phyloP scores from a whole-genome alignment of 495 filamentous ascomycete species.

The Lophium mytilinum region DNA sequence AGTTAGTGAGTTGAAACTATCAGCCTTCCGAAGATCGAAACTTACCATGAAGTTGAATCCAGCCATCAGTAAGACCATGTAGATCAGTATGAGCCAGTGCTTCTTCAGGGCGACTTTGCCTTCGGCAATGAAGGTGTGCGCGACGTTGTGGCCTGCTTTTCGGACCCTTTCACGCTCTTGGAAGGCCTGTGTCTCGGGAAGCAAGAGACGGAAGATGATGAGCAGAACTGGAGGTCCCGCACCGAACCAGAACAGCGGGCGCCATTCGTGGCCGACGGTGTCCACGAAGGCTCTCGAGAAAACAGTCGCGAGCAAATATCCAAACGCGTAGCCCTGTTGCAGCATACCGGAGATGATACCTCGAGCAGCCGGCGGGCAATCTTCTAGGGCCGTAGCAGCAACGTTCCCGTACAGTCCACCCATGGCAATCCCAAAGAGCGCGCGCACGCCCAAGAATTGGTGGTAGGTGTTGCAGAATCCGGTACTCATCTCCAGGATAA shows the following conservation, averaged over 20 bases:
- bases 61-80: slow-evolving; percentile 78
- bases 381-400: slow-evolving; percentile 77
- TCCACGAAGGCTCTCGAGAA: slow-evolving; percentile 49
- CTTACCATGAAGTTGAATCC: slow-evolving; percentile 83
- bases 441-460: slow-evolving; percentile 70
- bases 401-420: slow-evolving; percentile 83
- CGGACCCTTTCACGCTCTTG: slow-evolving; percentile 54
- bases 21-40: background rate
- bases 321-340: slow-evolving; percentile 86
- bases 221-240: slow-evolving; percentile 73
- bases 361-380: slow-evolving; percentile 64
- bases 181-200: slow-evolving; percentile 70
- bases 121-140: slow-evolving; percentile 60
- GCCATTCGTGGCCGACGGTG: slow-evolving; percentile 25
- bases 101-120: slow-evolving; percentile 66
- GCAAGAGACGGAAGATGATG: slow-evolving; percentile 65
- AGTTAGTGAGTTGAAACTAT: background rate
- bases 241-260: slow-evolving; percentile 65
- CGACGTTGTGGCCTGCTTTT: slow-evolving; percentile 40
- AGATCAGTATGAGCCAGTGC: slow-evolving; percentile 72
- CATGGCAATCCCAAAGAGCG: slow-evolving; percentile 87
- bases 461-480: slow-evolving; percentile 71
- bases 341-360: slow-evolving; percentile 75
- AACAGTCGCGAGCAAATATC: slow-evolving; percentile 71
- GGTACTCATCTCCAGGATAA: slow-evolving; percentile 69